These are phyloP conservation scores for Oryza punctata DNA, from an alignment of 176 grass and related monocot genomes.

Conservation along the genomic window DNA sequence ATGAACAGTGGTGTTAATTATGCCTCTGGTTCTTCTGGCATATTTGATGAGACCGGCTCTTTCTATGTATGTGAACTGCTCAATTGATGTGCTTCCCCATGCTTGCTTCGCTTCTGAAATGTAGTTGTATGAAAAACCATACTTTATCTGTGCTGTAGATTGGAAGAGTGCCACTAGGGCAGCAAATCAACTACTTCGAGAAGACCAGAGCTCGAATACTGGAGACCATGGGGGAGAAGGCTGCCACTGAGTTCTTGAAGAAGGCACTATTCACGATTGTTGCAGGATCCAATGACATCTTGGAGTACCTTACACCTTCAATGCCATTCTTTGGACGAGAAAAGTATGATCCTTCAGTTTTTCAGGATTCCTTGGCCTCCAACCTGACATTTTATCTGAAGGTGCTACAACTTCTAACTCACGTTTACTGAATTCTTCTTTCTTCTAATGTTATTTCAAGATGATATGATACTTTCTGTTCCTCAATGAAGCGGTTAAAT, in stretches of 20 bases:
- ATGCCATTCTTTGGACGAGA: conserved; percentile 66
- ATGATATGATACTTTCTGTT: background rate
- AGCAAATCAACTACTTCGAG: conserved; percentile 79
- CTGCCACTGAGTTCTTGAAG: conserved; percentile 55
- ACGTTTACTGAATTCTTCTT: background rate
- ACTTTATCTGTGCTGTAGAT: conserved; percentile 45
- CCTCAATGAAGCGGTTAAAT: conserved; percentile 53
- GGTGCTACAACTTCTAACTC: conserved; percentile 38
- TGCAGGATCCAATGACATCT: conserved; percentile 78
- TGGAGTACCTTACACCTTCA: conserved; percentile 75
- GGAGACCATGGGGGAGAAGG: conserved; percentile 47
- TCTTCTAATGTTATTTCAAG: background rate
- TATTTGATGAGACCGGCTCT: conserved; percentile 85
- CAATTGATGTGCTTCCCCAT: background rate
- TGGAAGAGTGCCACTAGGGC: conserved; percentile 67
- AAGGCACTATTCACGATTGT: conserved; percentile 59
- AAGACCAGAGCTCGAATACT: conserved; percentile 58
- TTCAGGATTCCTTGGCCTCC: conserved; percentile 71
- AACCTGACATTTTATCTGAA: conserved; percentile 78
- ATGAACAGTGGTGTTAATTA: conserved; percentile 63
- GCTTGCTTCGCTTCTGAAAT: conserved; percentile 32
- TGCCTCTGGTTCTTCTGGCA: conserved; percentile 88
- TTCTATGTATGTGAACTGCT: conserved; percentile 57
- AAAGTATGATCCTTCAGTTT: conserved; percentile 50
- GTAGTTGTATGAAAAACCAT: background rate